Conservation (phyloP, 75 land plant species). For the Adiantum capillusveneris region DNA sequence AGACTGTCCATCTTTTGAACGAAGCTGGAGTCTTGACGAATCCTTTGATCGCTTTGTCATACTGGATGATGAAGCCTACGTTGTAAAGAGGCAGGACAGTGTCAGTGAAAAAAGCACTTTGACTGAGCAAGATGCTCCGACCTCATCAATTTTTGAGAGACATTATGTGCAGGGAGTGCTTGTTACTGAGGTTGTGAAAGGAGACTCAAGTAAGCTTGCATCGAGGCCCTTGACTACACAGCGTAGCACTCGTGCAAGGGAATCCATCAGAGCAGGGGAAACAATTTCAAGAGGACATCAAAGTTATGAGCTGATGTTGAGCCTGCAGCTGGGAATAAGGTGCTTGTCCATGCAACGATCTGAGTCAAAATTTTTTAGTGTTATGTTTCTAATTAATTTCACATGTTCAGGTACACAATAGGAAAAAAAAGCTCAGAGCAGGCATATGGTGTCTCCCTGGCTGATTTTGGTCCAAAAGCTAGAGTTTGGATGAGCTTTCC, state of each 20-base stretch:
- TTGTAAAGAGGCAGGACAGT: background rate
- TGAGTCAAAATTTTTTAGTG: too few species aligned
- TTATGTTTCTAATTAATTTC: background rate
- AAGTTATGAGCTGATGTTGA: constrained; percentile 96
- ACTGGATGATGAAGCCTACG: background rate
- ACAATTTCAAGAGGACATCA: constrained; percentile 71
- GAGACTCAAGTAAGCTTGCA: constrained; percentile 29
- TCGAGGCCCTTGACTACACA: constrained; percentile 38
- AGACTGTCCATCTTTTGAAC: background rate
- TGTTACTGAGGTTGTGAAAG: constrained; percentile 73
- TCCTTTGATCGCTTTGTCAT: background rate
- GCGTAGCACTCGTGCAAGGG: constrained; percentile 44
- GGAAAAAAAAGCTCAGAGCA: constrained; percentile 90
- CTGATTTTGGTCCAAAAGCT: constrained; percentile 78
- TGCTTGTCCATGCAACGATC: too few species aligned
- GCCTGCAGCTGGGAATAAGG: constrained; percentile 97
- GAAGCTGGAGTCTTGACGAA: background rate
- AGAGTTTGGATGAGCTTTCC: constrained; percentile 85
- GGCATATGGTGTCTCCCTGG: constrained; percentile 57
- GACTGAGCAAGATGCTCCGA: background rate
- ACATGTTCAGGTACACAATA: constrained; percentile 62
- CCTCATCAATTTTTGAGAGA: constrained; percentile 48
- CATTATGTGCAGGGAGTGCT: constrained; percentile 97
- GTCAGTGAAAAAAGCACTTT: background rate
- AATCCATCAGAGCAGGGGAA: constrained; percentile 60